A percentile compares a stretch with the other conserved stretches of the same genome.
phyloP scores from a whole-genome alignment of 2,329 filamentous ascomycete species.

The Madurella mycetomatis region DNA sequence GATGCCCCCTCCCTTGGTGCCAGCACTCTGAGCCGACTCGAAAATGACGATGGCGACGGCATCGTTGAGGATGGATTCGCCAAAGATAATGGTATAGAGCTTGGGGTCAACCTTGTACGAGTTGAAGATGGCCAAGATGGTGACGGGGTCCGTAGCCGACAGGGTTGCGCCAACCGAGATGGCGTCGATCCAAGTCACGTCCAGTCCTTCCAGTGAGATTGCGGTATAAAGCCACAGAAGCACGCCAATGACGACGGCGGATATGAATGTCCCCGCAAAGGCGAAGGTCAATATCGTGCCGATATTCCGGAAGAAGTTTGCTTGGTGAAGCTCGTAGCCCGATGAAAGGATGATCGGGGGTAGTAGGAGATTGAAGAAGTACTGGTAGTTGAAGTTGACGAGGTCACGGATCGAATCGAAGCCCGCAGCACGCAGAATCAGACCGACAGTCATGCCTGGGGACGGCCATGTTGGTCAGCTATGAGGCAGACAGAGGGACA shows the following conservation, averaged over 20 bases:
- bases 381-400: slow-evolving; percentile 97
- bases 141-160: slow-evolving; percentile 95
- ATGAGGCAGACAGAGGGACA: slow-evolving; percentile 3
- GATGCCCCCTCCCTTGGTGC: slow-evolving; percentile 67
- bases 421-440: slow-evolving; percentile 77
- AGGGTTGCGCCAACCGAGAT: slow-evolving; percentile 95
- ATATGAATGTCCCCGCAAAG: slow-evolving; percentile 95
- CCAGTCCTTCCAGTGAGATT: slow-evolving; percentile 77
- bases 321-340: slow-evolving; percentile 95
- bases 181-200: slow-evolving; percentile 89
- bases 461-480: slow-evolving; percentile 3
- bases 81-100: slow-evolving; percentile 97
- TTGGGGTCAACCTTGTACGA: slow-evolving; percentile 99
- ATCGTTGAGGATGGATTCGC: slow-evolving; percentile 96
- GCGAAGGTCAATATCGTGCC: slow-evolving; percentile 96
- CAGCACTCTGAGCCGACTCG: slow-evolving; percentile 89
- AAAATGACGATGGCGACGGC: slow-evolving; percentile 98
- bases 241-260: slow-evolving; percentile 85
- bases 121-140: slow-evolving; percentile 97
- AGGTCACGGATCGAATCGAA: slow-evolving; percentile 81
- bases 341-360: slow-evolving; percentile 96
- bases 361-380: slow-evolving; percentile 99
- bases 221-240: slow-evolving; percentile 87
- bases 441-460: slow-evolving; percentile 87
- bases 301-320: slow-evolving; percentile 98